Percentiles rank a stretch among this genome's conserved stretches.
These are phyloP conservation scores for Aquilaria sinensis DNA, from an alignment of 345 rosid genomes.

Conservation along the genomic window DNA sequence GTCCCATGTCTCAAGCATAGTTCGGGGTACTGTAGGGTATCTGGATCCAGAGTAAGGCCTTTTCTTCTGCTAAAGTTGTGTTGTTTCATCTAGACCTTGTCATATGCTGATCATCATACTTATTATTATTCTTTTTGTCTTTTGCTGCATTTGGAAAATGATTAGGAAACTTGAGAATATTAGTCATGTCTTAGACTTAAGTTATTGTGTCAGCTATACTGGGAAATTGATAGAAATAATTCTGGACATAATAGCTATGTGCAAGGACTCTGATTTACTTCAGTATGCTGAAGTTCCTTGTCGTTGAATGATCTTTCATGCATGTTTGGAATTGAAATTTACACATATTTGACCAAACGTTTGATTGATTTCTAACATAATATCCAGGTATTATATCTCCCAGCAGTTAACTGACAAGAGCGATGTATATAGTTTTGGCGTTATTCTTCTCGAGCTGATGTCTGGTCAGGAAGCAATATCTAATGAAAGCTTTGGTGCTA, in stretches of 20 bases:
- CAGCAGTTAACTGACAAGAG: conserved; percentile 98
- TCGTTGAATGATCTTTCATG: neutral
- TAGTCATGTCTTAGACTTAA: too few relatives aligned
- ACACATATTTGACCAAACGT: too few relatives aligned
- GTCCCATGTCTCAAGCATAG: conserved; percentile 96
- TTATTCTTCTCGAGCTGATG: conserved; percentile 92
- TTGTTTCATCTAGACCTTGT: neutral
- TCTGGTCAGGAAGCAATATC: conserved; percentile 97
- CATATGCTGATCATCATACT: too few relatives aligned
- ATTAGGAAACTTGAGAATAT: neutral
- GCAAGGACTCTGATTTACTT: neutral
- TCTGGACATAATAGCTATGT: too few relatives aligned
- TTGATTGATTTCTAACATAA: conserved; percentile 1
- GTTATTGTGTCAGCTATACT: neutral
- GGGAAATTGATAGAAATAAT: neutral
- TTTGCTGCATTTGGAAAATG: neutral
- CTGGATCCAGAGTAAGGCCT: conserved; percentile 91
- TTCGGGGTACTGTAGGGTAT: conserved; percentile 98
- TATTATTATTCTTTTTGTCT: too few relatives aligned
- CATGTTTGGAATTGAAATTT: neutral
- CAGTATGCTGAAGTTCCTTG: neutral
- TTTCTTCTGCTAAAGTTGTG: conserved; percentile 7
- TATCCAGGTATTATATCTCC: conserved; percentile 83
- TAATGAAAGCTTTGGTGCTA: conserved; percentile 75
- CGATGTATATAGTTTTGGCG: conserved; percentile 97